Base-by-base conservation (phyloP, 176 grass and related monocot genomes). In the Microstegium vimineum region DNA sequence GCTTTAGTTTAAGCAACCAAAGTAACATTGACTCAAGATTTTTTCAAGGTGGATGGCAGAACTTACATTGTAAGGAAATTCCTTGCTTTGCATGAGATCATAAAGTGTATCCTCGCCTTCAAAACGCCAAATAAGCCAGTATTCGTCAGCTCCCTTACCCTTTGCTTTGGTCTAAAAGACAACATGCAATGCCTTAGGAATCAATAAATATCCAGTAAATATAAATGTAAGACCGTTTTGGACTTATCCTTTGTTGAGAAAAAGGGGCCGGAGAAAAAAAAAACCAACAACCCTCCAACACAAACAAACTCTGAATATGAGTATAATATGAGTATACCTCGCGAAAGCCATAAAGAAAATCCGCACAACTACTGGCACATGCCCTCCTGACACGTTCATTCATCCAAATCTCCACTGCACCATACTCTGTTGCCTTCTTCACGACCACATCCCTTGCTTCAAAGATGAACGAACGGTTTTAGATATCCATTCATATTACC, bases 11-110 rank as follows among this genome's bases (percentile, higher is more conserved):
- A 40, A 8, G 57, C 1, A 65, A 77, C 28, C n/a, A 75, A 68
- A 81, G 45, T 4, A 72, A 43, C 10, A 73, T 37, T 14, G 6
- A 62, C 26, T 63, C 61, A 31, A 61, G 8, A 74, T 0, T 31
- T 0, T 28, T 72, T 83, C 25, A 78, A 36, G 35, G 31, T n/a
- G 34, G 34, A 77, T 49, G 56, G 45, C 26, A 36, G 42, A 71
- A 91, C 92, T 95, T 85, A 95, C 96, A 92, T 99, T 99, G 79
- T 99, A 99, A 18, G 96, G 96, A 70, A 99, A 99, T 38, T 99
- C 93, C 89, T 95, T 95, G 89, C 91, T 99, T 89, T 87, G 79
- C 87, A 99, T 92, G 45, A 99, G 89, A 86, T 90, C 93, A 72
- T 74, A 87, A 69, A 95, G 96, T 0, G 93, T 99, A 32, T 90